These are phyloP conservation scores for Niveomyces coronatus DNA, from an alignment of 2,329 filamentous ascomycete genomes.

Conservation along the genomic window DNA sequence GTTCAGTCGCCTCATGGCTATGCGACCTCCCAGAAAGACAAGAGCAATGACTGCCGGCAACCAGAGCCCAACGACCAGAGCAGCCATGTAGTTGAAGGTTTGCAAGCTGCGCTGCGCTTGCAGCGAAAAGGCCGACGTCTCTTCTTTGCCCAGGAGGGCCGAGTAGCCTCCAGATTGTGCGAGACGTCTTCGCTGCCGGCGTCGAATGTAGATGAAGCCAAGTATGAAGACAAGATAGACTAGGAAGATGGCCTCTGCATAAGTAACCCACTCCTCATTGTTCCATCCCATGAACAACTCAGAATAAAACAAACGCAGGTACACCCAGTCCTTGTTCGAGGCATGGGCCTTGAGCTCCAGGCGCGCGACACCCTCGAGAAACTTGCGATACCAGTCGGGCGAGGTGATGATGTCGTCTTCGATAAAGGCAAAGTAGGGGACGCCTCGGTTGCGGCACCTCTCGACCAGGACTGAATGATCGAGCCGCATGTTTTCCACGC, in stretches of 20 bases:
- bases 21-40: constrained; percentile 20
- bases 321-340: constrained; percentile 21
- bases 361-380: constrained; percentile 18
- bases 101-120: constrained; percentile 10
- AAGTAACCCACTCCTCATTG: constrained; percentile 22
- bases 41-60: constrained; percentile 22
- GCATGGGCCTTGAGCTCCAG: constrained; percentile 17
- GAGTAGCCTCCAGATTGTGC: constrained; percentile 1
- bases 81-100: constrained; percentile 16
- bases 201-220: constrained; percentile 12
- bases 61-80: constrained; percentile 21
- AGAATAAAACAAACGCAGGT: constrained; percentile 29
- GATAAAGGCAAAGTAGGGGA: constrained; percentile 26
- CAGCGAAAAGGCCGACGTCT: constrained; percentile 4
- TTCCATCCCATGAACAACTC: constrained; percentile 30
- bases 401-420: constrained; percentile 28
- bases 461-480: constrained; percentile 25
- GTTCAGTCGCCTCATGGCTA: constrained; percentile 18
- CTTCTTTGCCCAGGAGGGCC: constrained; percentile 1
- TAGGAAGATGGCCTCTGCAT: constrained; percentile 17
- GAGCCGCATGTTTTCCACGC: constrained; percentile 23
- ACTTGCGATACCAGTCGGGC: constrained; percentile 22
- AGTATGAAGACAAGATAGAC: constrained; percentile 17
- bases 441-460: constrained; percentile 18
- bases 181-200: constrained; percentile 5